These are phyloP conservation scores for Adansonia digitata DNA, from an alignment of 345 rosid genomes.

Conservation along the genomic window DNA sequence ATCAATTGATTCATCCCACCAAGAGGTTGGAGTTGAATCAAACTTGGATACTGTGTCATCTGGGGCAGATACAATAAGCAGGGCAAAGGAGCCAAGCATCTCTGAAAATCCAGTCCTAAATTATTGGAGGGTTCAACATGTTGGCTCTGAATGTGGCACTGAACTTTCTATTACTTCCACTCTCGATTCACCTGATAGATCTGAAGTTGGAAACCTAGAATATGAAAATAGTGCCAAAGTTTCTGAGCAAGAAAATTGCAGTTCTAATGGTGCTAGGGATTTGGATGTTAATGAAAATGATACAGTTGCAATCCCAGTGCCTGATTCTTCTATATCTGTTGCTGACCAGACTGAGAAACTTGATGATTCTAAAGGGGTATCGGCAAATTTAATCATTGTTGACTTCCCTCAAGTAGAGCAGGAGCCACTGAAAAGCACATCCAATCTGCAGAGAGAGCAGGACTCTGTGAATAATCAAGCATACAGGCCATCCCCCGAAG, in stretches of 20 bases:
- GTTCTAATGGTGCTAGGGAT: conserved; percentile 23
- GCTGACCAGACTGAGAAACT: conserved; percentile 30
- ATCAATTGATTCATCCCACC: conserved; percentile 31
- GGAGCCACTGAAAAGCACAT: conserved; percentile 29
- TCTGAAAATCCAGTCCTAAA: conserved; percentile 3
- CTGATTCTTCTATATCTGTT: conserved; percentile 19
- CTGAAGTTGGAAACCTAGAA: conserved; percentile 47
- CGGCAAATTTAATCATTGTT: conserved; percentile 21
- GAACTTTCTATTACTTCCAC: conserved; percentile 92
- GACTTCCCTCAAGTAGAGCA: conserved; percentile 28
- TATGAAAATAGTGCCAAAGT: conserved; percentile 34
- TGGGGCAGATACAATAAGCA: conserved; percentile 16
- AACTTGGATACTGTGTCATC: conserved; percentile 32
- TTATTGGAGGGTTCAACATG: conserved; percentile 32
- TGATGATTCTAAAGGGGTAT: conserved; percentile 30
- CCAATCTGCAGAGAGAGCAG: conserved; percentile 35
- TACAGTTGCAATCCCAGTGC: conserved; percentile 20
- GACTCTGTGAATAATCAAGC: conserved; percentile 34
- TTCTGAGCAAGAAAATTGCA: conserved; percentile 30
- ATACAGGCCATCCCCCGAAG: conserved; percentile 49
- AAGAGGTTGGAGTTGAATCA: conserved; percentile 39
- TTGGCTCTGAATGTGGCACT: conserved; percentile 87
- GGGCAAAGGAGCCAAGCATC: conserved; percentile 12
- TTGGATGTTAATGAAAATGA: conserved; percentile 32
- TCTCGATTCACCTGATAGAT: conserved; percentile 78